Evolutionary conservation across 352 stramenopile genomes (phyloP).

Genomic region (Pythium myriotylum): DNA sequence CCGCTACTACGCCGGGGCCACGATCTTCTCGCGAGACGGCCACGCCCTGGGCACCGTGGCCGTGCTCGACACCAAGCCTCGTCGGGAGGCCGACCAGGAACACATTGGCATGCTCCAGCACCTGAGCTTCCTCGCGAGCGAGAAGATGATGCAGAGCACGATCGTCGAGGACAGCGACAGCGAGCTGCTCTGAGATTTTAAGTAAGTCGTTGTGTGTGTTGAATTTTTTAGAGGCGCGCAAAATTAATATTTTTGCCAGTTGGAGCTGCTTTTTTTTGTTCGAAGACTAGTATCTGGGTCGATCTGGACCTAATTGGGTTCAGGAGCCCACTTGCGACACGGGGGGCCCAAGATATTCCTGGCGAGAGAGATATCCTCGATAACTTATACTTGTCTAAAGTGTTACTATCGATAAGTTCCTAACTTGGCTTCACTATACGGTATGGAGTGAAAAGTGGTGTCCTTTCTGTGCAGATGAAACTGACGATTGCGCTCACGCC

Average conservation of each 20-base stretch:
- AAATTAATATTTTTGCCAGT: too few species aligned
- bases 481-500: too few species aligned
- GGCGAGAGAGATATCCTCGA: too few species aligned
- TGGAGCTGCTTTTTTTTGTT: slow-evolving; percentile 5
- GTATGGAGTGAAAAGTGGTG: too few species aligned
- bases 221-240: slow-evolving; percentile 14
- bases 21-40: slow-evolving; percentile 80
- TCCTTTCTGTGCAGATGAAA: too few species aligned
- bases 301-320: not conserved
- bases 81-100: slow-evolving; percentile 77
- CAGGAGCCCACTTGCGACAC: not conserved
- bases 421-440: too few species aligned
- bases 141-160: slow-evolving; percentile 88
- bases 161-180: slow-evolving; percentile 80
- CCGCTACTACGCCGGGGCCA: slow-evolving; percentile 84
- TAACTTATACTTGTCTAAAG: too few species aligned
- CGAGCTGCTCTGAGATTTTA: slow-evolving; percentile 59
- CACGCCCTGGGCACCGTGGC: slow-evolving; percentile 83
- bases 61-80: slow-evolving; percentile 81
- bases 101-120: slow-evolving; percentile 89
- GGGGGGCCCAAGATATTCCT: too few species aligned
- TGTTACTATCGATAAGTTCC: too few species aligned
- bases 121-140: slow-evolving; percentile 83
- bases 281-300: not conserved
- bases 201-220: slow-evolving; percentile 15